Conservation (phyloP, 2,329 filamentous ascomycete genomes). For the Chaetomium sp. region DNA sequence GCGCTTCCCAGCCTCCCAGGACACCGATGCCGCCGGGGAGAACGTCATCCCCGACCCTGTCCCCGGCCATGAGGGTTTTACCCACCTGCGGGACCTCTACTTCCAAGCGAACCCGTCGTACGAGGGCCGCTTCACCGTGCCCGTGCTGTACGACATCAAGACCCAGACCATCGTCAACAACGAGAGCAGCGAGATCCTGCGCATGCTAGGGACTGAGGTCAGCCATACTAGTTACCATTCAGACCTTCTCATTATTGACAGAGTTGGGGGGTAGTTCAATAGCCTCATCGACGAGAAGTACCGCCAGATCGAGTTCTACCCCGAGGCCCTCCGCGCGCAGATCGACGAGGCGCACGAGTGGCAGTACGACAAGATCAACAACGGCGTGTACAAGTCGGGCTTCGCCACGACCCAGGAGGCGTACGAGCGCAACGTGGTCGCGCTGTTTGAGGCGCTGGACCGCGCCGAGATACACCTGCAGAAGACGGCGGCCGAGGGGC, state of each 20-base stretch:
- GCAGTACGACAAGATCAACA: constrained; percentile 76
- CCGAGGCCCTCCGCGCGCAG: constrained; percentile 59
- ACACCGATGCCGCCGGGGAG: constrained; percentile 56
- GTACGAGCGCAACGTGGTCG: constrained; percentile 72
- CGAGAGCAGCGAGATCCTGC: constrained; percentile 88
- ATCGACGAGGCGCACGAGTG: constrained; percentile 81
- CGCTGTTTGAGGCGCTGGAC: constrained; percentile 78
- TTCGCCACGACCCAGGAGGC: constrained; percentile 83
- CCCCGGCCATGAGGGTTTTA: constrained; percentile 68
- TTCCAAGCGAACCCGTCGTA: constrained; percentile 74
- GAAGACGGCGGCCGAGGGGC: constrained; percentile 46
- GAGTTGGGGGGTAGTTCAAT: constrained; percentile 61
- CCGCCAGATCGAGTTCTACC: constrained; percentile 67
- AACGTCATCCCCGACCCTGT: constrained; percentile 69
- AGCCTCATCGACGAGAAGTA: constrained; percentile 63
- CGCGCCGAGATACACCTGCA: constrained; percentile 70
- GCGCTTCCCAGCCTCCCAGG: constrained; percentile 73
- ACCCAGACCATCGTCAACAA: constrained; percentile 80
- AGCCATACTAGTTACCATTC: background rate
- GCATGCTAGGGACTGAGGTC: constrained; percentile 81
- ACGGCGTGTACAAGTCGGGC: constrained; percentile 73
- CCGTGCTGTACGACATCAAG: constrained; percentile 81
- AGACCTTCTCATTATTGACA: background rate
- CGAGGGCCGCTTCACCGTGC: constrained; percentile 80
- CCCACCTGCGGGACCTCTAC: constrained; percentile 76